Conservation (phyloP, 2,329 filamentous ascomycete genomes). For the Macrophomina tecta region DNA sequence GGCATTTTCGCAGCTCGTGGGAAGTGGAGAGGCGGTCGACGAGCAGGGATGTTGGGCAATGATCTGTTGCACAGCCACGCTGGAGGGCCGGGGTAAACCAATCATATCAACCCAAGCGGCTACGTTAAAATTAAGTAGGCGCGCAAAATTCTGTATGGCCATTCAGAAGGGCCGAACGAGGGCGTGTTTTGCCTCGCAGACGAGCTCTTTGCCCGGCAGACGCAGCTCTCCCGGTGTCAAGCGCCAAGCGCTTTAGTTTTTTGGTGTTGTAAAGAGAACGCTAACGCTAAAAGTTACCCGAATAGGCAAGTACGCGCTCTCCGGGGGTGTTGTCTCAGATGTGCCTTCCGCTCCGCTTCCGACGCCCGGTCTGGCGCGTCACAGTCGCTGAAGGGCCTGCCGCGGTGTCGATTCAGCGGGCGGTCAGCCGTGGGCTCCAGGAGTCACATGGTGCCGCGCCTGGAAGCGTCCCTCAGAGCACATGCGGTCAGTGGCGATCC, state of each 20-base stretch:
- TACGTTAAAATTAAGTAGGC: constrained; percentile 26
- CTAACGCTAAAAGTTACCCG: constrained; percentile 14
- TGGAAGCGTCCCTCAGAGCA: neutral
- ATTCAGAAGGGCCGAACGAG: constrained; percentile 19
- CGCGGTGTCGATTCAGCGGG: neutral
- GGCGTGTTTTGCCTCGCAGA: neutral
- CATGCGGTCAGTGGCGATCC: constrained; percentile 9
- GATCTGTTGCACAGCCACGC: constrained; percentile 27
- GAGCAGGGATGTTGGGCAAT: constrained; percentile 26
- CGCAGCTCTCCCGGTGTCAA: neutral
- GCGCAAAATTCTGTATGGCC: constrained; percentile 23
- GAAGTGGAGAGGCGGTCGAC: constrained; percentile 25
- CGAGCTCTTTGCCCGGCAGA: neutral
- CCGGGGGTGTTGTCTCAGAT: neutral
- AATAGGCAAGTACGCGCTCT: constrained; percentile 17
- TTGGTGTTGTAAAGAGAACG: constrained; percentile 11
- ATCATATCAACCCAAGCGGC: constrained; percentile 20
- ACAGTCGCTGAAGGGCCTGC: too few relatives aligned
- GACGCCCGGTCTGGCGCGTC: neutral
- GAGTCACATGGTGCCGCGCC: neutral
- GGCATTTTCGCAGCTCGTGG: constrained; percentile 25
- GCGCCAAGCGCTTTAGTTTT: neutral
- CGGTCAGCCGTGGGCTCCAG: neutral
- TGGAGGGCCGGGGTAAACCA: constrained; percentile 24
- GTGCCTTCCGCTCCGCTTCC: neutral